Evolutionary conservation across 768 basidiomycete species (phyloP).

Genomic region (Kwoniella heveanensis): DNA sequence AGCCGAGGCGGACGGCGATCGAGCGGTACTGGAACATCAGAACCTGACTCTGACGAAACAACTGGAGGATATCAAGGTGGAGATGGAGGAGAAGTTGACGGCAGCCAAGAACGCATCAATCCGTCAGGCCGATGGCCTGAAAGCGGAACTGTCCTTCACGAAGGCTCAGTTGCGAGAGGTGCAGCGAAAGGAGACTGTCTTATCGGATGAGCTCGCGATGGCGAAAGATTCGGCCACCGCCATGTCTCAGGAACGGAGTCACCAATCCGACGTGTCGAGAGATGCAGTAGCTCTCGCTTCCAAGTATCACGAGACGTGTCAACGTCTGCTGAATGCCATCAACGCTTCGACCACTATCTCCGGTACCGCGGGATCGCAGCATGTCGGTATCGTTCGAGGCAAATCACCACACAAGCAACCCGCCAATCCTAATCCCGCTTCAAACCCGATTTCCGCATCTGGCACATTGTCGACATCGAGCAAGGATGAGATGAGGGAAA

Average conservation of each 20-base stretch:
- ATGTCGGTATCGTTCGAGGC: not conserved
- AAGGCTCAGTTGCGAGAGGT: conserved; percentile 52
- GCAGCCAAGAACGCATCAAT: conserved; percentile 33
- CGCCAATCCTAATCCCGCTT: conserved; percentile 10
- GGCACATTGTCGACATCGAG: conserved; percentile 4
- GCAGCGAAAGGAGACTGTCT: conserved; percentile 38
- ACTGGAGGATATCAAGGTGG: conserved; percentile 68
- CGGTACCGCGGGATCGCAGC: conserved; percentile 26
- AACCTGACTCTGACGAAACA: conserved; percentile 75
- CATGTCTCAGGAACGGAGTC: conserved; percentile 29
- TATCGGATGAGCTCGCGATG: conserved; percentile 49
- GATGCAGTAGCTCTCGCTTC: conserved; percentile 51
- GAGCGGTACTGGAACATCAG: conserved; percentile 87
- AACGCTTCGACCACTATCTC: conserved; percentile 50
- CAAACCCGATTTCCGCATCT: not conserved
- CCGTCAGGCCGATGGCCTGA: conserved; percentile 62
- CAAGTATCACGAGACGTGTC: conserved; percentile 52
- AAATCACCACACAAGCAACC: not conserved
- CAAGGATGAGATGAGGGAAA: conserved; percentile 34
- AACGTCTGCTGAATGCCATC: conserved; percentile 46
- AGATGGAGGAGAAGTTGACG: conserved; percentile 41
- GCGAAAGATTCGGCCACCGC: conserved; percentile 43
- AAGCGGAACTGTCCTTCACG: conserved; percentile 68
- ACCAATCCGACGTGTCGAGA: conserved; percentile 42
- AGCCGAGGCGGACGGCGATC: conserved; percentile 89